Conservation (phyloP, 139 green algal species). For the Monoraphidium neglectum region DNA sequence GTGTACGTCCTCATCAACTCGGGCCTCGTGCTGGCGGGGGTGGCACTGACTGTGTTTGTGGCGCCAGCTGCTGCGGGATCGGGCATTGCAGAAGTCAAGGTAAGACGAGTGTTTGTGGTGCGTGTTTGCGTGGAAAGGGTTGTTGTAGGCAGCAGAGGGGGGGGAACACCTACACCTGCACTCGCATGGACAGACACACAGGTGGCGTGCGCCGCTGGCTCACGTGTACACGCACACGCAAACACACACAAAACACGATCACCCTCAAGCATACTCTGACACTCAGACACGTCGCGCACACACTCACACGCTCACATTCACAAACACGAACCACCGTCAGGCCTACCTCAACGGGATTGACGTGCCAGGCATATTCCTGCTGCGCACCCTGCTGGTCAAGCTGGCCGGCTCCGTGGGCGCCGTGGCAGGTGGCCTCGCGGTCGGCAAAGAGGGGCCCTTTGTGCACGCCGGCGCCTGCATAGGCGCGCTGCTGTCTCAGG, state of each 20-base stretch:
- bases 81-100: conserved; percentile 85
- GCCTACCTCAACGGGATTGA: conserved; percentile 87
- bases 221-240: too few species aligned
- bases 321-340: conserved; percentile 27
- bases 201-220: too few species aligned
- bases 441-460: conserved; percentile 88
- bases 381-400: conserved; percentile 78
- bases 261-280: too few species aligned
- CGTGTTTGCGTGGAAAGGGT: too few species aligned
- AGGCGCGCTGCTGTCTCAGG: conserved; percentile 60
- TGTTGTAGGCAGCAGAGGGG: too few species aligned
- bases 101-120: too few species aligned
- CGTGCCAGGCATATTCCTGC: conserved; percentile 69
- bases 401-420: conserved; percentile 58
- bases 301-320: too few species aligned
- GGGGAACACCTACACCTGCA: too few species aligned
- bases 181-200: too few species aligned
- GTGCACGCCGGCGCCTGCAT: conserved; percentile 80
- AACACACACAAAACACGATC: too few species aligned
- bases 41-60: conserved; percentile 54
- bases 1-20: conserved; percentile 69
- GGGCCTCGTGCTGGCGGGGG: conserved; percentile 51
- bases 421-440: conserved; percentile 76
- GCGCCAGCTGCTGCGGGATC: conserved; percentile 71
- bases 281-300: too few species aligned